Evolutionary conservation across 2,329 filamentous ascomycete genomes (phyloP).

Genomic region (Fusarium albosuccineum): DNA sequence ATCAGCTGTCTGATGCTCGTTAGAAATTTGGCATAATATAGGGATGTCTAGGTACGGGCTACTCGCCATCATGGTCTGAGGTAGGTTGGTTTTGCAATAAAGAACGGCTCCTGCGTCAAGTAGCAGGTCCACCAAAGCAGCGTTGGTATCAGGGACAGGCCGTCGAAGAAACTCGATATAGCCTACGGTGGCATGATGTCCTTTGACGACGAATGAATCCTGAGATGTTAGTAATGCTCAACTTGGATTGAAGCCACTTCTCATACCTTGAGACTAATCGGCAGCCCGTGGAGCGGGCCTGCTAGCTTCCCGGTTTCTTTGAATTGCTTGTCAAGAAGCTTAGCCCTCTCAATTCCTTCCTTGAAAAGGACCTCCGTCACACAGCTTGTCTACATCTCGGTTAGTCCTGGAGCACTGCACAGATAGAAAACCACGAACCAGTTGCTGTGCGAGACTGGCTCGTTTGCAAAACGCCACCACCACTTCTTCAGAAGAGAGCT

Average conservation of each 20-base stretch:
- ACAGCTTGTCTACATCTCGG: constrained; percentile 24
- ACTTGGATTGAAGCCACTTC: accelerated
- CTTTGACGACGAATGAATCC: constrained; percentile 43
- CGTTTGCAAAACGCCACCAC: constrained; percentile 39
- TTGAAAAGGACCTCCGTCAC: constrained; percentile 40
- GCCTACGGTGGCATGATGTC: constrained; percentile 43
- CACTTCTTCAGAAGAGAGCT: constrained; percentile 38
- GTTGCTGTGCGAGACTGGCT: constrained; percentile 40
- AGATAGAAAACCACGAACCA: constrained; percentile 4
- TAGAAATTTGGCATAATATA: not conserved
- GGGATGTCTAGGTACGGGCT: accelerated
- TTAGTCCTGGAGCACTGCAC: not conserved
- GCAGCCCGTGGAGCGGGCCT: constrained; percentile 39
- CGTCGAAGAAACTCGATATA: constrained; percentile 44
- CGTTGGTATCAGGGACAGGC: constrained; percentile 33
- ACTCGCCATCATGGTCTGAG: constrained; percentile 72
- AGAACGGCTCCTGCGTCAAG: constrained; percentile 46
- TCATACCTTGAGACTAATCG: constrained; percentile 43
- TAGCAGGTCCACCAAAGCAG: constrained; percentile 43
- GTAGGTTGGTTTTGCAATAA: constrained; percentile 62
- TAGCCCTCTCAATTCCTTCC: constrained; percentile 32
- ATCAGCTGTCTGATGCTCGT: constrained; percentile 40
- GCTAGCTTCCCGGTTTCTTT: constrained; percentile 37
- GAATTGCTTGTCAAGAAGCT: constrained; percentile 34
- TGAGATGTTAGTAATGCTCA: constrained; percentile 2